Base-by-base conservation (phyloP, 257 asterid species). In the Salvia rosmarinus region DNA sequence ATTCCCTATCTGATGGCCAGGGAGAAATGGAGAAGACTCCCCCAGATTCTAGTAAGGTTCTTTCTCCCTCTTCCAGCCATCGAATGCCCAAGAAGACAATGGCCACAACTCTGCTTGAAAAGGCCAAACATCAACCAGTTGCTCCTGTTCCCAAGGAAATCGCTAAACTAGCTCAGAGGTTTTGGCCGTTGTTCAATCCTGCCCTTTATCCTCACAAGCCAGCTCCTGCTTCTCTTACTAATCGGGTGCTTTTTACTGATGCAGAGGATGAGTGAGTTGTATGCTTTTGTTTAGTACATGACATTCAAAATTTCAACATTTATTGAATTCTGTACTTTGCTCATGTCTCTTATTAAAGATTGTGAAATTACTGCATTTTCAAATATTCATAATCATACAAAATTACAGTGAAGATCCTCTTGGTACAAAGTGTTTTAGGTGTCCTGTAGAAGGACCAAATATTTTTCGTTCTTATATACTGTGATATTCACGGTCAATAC, bases 181-280 rank as follows among this genome's bases (percentile, higher is more conserved):
- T 95, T 86, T 80, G 71, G 81, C 89, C 92, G 0, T 78, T 91
- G 80, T 91, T 95, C 78, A 95, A 95, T 83, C 90, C 99, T 6
- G 85, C 89, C 44, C 88, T 95, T 71, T 95, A 87, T 81, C 99
- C 99, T 61, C 93, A 85, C 80, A 87, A 89, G 85, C 95, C 98
- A 79, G 98, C 99, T 43, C 92, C 90, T 43, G 82, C 89, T 23
- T 16, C 95, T 65, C 81, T 88, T 78, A 92, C 87, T 61, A 91
- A 82, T 65, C 91, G 99, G 67, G 89, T 95, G 76, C 98, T 91
- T 75, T 95, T 95, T 83, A 95, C 98, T 37, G 96, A 95, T 68
- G 80, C 97, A 5, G 99, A 95, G 86, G 99, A 95, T 83, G 95
- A 87, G 99, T 95, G 88, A 91, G 99, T 95, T 85, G 78, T 79